A percentile compares a stretch with the other conserved stretches of the same genome.
Evolutionary conservation across 495 filamentous ascomycete species (phyloP).

Genomic region (Neurospora tetraspora): DNA sequence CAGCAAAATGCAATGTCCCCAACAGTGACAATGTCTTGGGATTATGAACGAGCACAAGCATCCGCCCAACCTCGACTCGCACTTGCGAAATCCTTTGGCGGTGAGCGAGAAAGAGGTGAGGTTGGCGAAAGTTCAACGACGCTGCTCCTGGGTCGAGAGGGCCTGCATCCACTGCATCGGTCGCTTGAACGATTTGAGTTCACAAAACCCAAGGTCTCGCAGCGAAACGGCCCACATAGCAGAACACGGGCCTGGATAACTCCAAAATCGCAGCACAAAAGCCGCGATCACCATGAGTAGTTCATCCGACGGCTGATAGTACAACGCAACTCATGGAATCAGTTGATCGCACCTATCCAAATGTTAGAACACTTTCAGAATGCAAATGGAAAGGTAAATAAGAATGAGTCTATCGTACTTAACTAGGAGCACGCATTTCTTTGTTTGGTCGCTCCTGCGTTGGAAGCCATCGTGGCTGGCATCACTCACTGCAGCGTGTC

Average conservation of each 20-base stretch:
- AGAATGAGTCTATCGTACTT: not conserved
- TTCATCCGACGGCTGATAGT: not conserved
- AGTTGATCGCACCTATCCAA: not conserved
- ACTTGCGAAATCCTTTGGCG: not conserved
- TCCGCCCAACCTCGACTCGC: not conserved
- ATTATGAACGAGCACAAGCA: not conserved
- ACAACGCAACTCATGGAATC: not conserved
- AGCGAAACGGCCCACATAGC: conserved; percentile 11
- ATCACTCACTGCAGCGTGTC: not conserved
- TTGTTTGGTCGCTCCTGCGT: not conserved
- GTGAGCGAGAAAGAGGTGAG: not conserved
- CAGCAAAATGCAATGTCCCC: not conserved
- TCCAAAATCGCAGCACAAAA: conserved; percentile 6
- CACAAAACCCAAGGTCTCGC: conserved; percentile 10
- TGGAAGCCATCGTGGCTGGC: not conserved
- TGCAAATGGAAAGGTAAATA: not conserved
- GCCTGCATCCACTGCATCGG: conserved; percentile 9
- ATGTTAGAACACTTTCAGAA: not conserved
- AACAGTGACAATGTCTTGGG: not conserved
- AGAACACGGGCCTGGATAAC: conserved; percentile 6
- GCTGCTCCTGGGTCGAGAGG: not conserved
- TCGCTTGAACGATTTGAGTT: conserved; percentile 15
- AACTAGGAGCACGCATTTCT: not conserved
- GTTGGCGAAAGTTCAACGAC: not conserved
- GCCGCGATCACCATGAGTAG: not conserved